Evolutionary conservation across 306 rosid genomes (phyloP), one percentile per base, ranked within the genome.

Genomic region (Dryas alaskensis): DNA sequence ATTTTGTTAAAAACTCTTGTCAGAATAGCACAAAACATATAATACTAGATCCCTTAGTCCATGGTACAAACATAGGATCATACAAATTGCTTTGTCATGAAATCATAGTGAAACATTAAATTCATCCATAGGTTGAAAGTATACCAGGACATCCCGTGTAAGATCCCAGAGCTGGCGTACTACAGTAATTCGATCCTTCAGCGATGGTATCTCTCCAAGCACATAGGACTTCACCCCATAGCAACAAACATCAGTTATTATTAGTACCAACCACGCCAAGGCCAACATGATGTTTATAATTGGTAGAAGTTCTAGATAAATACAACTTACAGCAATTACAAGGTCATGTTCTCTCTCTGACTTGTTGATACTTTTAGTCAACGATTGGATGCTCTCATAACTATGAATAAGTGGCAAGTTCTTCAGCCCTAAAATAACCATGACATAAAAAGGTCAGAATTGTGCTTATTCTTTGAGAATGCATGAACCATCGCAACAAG

Each of bases 131-230:
- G 51, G 58, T 67, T 12, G 53, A 73, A 81, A 74, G 49, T 75
- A 65, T 94, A 92, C 99, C 96, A 92, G 87, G 76, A 89, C 92
- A 87, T 90, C 98, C 74, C 0, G 73, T 4, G 99, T 89, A 65
- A 91, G 93, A 84, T 84, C 86, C 99, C 97, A 94, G 66, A 94
- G 99, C 81, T 92, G 96, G 74, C 99, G 96, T 73, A 92, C 90
- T 53, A 82, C 65, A 74, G 97, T 94, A 73, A 94, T 86, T 44
- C 95, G 88, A 82, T 94, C 99, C 86, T 90, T 80, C 72, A 85
- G 71, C 14, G 95, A 94, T 9, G 97, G 96, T 62, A 94, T 94
- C 88, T 94, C 97, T 75, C 99, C 99, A 46, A 92, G 92, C 39
- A 92, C 97, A 80, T 94, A 94, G 17, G 99, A 94, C 99, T 94